A percentile compares a stretch with the other conserved stretches of the same genome.
phyloP scores from a whole-genome alignment of 129 eudicot genomes.

The Ambrosia artemisiifolia region DNA sequence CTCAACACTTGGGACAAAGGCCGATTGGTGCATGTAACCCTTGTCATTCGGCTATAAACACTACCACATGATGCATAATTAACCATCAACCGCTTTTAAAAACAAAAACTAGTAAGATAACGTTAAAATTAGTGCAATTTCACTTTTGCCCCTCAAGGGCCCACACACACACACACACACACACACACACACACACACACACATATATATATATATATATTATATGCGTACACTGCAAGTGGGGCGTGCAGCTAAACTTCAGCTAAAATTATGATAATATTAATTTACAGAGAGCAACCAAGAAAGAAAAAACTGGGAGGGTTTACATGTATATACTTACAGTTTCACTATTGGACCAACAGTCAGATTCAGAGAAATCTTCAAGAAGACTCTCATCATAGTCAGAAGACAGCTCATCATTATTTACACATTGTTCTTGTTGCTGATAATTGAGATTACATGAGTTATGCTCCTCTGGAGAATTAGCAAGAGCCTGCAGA shows the following conservation, averaged over 20 bases:
- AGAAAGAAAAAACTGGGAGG: not conserved
- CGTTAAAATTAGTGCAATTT: no score
- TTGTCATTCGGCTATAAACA: no score
- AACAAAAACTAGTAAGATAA: no score
- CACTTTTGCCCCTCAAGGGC: no score
- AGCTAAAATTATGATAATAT: not conserved
- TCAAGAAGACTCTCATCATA: conserved; percentile 56
- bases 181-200: no score
- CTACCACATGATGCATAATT: no score
- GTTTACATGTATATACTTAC: conserved; percentile 26
- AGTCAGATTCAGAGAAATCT: conserved; percentile 63
- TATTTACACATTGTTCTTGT: conserved; percentile 32
- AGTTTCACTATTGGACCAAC: conserved; percentile 51
- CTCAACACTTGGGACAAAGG: no score
- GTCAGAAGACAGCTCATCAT: conserved; percentile 62
- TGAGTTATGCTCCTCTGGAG: conserved; percentile 31
- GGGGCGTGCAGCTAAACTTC: not conserved
- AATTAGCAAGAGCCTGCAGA: conserved; percentile 51
- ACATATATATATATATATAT: no score
- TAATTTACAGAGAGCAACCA: not conserved
- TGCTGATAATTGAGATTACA: conserved; percentile 28
- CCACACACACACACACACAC: no score
- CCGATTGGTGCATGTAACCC: no score
- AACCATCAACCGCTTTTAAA: no score
- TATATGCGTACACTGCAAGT: no score